phyloP scores from a whole-genome alignment of 73 alveolate species.

The Paramecium sonneborni region DNA sequence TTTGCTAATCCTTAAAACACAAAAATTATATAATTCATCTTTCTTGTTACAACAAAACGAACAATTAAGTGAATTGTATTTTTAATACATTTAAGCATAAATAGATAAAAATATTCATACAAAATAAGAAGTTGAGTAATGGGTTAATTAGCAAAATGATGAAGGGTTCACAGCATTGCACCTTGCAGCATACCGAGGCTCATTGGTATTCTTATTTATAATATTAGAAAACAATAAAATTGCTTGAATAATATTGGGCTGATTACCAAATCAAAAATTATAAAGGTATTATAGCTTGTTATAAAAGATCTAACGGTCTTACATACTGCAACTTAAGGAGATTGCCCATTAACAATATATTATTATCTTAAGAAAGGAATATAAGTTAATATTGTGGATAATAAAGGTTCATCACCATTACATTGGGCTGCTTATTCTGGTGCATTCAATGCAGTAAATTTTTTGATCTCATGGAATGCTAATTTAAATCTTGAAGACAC shows the following conservation, averaged over 20 bases:
- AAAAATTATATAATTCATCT: constrained; percentile 26
- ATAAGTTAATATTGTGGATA: constrained; percentile 73
- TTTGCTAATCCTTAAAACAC: background rate
- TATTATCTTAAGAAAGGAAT: constrained; percentile 75
- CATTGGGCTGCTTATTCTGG: constrained; percentile 12
- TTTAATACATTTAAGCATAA: constrained; percentile 22
- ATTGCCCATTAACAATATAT: constrained; percentile 79
- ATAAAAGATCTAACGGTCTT: constrained; percentile 77
- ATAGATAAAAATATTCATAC: constrained; percentile 3
- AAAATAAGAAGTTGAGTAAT: constrained; percentile 54
- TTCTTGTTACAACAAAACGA: constrained; percentile 52
- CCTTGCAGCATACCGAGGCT: constrained; percentile 92
- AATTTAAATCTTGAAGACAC: background rate
- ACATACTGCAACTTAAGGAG: constrained; percentile 95
- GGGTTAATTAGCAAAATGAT: constrained; percentile 85
- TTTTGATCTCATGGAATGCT: constrained; percentile 48
- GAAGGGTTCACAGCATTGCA: constrained; percentile 96
- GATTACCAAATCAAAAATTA: background rate
- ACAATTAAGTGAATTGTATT: constrained; percentile 33
- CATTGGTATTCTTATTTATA: constrained; percentile 70
- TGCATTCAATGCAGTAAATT: background rate
- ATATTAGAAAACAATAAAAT: background rate
- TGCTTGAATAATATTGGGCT: constrained; percentile 20
- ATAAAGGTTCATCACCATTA: constrained; percentile 76
- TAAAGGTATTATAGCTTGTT: constrained; percentile 45